A percentile compares a stretch with the other conserved stretches of the same genome.
Evolutionary conservation across 2,329 filamentous ascomycete species (phyloP).

Genomic region (Rachicladosporium sp.): DNA sequence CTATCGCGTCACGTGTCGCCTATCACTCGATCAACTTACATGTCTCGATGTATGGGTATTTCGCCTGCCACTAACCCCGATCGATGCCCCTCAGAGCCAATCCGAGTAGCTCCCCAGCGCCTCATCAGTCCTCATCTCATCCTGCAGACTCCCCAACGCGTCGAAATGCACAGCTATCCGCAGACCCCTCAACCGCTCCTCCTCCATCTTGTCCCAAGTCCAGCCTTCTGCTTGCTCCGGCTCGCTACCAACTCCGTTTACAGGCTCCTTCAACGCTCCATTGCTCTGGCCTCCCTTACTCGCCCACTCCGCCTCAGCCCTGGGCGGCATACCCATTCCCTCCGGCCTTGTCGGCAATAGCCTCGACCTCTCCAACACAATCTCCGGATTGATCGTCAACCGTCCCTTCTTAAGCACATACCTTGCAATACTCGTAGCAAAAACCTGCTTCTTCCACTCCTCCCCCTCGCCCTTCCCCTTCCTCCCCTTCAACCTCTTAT

Average conservation of each 20-base stretch:
- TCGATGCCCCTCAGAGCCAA: slow-evolving; percentile 1
- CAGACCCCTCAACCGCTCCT: slow-evolving; percentile 43
- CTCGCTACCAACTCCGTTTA: neutral
- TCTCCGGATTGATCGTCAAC: slow-evolving; percentile 71
- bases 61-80: neutral
- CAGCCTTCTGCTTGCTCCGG: slow-evolving; percentile 31
- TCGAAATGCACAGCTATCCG: slow-evolving; percentile 44
- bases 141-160: slow-evolving; percentile 40
- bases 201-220: slow-evolving; percentile 50
- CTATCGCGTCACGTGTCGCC: neutral
- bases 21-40: neutral
- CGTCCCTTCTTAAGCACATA: slow-evolving; percentile 45
- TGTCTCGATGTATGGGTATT: neutral
- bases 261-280: slow-evolving; percentile 6
- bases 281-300: slow-evolving; percentile 13
- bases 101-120: slow-evolving; percentile 11
- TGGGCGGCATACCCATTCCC: slow-evolving; percentile 29
- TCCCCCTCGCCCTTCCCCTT: slow-evolving; percentile 19
- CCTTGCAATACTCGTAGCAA: slow-evolving; percentile 36
- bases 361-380: slow-evolving; percentile 57
- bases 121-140: slow-evolving; percentile 36
- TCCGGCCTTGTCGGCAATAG: slow-evolving; percentile 63
- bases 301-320: slow-evolving; percentile 18
- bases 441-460: slow-evolving; percentile 32
- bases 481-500: slow-evolving; percentile 7